These are phyloP conservation scores for Noccaea bulbosa DNA, from an alignment of 345 rosid species.

Conservation along the genomic window DNA sequence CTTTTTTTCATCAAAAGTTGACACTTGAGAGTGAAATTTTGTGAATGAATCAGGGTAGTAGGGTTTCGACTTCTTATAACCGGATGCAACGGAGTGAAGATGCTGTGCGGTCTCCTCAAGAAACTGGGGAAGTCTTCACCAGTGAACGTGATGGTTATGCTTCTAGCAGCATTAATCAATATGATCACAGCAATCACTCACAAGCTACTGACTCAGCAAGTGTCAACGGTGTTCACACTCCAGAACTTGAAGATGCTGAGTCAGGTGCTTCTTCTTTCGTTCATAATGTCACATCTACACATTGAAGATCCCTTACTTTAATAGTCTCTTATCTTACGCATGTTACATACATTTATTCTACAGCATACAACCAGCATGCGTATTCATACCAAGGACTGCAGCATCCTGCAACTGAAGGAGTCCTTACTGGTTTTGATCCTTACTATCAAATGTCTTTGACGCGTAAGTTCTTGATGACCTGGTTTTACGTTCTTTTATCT, in stretches of 20 bases:
- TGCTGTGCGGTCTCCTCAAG: conserved; percentile 51
- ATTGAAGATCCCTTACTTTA: conserved; percentile 19
- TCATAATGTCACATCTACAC: conserved; percentile 7
- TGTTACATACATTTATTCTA: conserved; percentile 35
- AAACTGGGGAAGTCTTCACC: conserved; percentile 48
- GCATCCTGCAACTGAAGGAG: conserved; percentile 49
- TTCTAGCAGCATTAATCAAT: conserved; percentile 56
- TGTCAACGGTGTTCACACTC: conserved; percentile 62
- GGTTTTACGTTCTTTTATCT: conserved; percentile 26
- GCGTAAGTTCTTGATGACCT: conserved; percentile 48
- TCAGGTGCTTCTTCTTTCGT: conserved; percentile 59
- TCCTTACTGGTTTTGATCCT: conserved; percentile 51
- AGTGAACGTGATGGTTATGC: conserved; percentile 62
- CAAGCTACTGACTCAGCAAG: conserved; percentile 68
- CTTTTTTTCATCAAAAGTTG: neutral
- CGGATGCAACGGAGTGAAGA: conserved; percentile 58
- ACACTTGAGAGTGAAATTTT: conserved; percentile 5
- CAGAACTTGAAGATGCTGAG: conserved; percentile 84
- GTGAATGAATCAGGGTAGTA: conserved; percentile 56
- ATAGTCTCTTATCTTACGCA: conserved; percentile 32
- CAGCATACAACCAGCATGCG: conserved; percentile 74
- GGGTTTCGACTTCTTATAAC: conserved; percentile 58
- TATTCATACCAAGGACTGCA: conserved; percentile 56
- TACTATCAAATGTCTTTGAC: conserved; percentile 51
- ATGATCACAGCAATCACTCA: conserved; percentile 52